These are phyloP conservation scores for Fusarium sp. DNA, from an alignment of 2,329 filamentous ascomycete genomes.

Conservation along the genomic window DNA sequence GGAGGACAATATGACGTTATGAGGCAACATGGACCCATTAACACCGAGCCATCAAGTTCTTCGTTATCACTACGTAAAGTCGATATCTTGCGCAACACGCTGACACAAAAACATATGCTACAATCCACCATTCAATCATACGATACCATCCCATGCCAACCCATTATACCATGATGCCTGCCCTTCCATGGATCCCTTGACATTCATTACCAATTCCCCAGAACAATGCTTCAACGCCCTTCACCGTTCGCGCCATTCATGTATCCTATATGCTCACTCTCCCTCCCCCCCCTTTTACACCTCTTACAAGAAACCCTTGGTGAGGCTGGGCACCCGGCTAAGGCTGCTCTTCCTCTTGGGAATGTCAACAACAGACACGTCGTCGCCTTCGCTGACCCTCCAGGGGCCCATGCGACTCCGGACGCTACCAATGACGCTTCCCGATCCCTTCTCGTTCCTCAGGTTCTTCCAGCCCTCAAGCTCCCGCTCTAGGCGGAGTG, in stretches of 20 bases:
- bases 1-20: background rate
- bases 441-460: slow-evolving; percentile 66
- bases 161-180: slow-evolving; percentile 27
- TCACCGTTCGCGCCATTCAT: slow-evolving; percentile 25
- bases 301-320: slow-evolving; percentile 75
- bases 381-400: slow-evolving; percentile 52
- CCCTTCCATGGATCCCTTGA: slow-evolving; percentile 6
- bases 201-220: slow-evolving; percentile 26
- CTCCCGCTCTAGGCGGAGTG: slow-evolving; percentile 82
- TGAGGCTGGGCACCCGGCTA: slow-evolving; percentile 70
- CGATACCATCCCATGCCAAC: background rate
- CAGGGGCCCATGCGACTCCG: slow-evolving; percentile 49
- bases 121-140: slow-evolving; percentile 11
- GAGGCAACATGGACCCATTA: background rate
- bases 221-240: slow-evolving; percentile 41
- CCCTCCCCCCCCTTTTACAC: slow-evolving; percentile 53
- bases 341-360: slow-evolving; percentile 72
- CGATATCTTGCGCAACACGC: slow-evolving; percentile 31
- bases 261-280: slow-evolving; percentile 22
- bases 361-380: slow-evolving; percentile 57
- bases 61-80: slow-evolving; percentile 37
- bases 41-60: slow-evolving; percentile 14
- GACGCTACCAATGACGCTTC: slow-evolving; percentile 57
- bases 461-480: slow-evolving; percentile 84
- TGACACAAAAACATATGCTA: slow-evolving; percentile 22